Conservation (phyloP, 2,329 filamentous ascomycete species). For the Colletotrichum incanum region DNA sequence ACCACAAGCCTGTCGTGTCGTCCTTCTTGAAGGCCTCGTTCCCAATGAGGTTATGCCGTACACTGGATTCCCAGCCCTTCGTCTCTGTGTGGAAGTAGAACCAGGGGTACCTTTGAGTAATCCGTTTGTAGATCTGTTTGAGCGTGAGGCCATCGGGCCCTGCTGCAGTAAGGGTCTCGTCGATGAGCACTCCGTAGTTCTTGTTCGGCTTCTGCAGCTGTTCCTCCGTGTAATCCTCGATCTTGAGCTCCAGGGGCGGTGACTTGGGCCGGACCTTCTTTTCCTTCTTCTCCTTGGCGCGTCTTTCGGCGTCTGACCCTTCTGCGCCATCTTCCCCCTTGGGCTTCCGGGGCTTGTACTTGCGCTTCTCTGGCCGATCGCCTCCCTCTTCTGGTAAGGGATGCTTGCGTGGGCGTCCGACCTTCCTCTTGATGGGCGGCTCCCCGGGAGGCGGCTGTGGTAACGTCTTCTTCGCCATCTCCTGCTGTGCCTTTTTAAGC, state of each 20-base stretch:
- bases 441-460: slow-evolving; percentile 64
- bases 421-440: slow-evolving; percentile 73
- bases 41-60: slow-evolving; percentile 75
- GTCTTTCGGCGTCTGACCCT: slow-evolving; percentile 70
- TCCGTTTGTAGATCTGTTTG: slow-evolving; percentile 76
- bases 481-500: slow-evolving; percentile 72
- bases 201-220: slow-evolving; percentile 74
- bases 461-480: slow-evolving; percentile 67
- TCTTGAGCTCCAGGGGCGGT: slow-evolving; percentile 70
- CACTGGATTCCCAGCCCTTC: slow-evolving; percentile 77
- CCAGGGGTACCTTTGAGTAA: slow-evolving; percentile 71
- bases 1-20: slow-evolving; percentile 70
- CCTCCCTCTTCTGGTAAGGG: slow-evolving; percentile 70
- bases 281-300: slow-evolving; percentile 72
- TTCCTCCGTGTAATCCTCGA: slow-evolving; percentile 70
- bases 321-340: slow-evolving; percentile 68
- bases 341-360: slow-evolving; percentile 75
- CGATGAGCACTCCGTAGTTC: slow-evolving; percentile 74
- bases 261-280: slow-evolving; percentile 73
- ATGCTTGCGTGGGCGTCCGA: slow-evolving; percentile 76
- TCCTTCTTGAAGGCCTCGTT: slow-evolving; percentile 75
- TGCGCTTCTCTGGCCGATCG: slow-evolving; percentile 74
- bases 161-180: slow-evolving; percentile 71
- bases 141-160: slow-evolving; percentile 66
- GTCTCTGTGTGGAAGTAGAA: slow-evolving; percentile 74